Base-by-base conservation (phyloP, 129 eudicot species). In the Artemisia tridentata region DNA sequence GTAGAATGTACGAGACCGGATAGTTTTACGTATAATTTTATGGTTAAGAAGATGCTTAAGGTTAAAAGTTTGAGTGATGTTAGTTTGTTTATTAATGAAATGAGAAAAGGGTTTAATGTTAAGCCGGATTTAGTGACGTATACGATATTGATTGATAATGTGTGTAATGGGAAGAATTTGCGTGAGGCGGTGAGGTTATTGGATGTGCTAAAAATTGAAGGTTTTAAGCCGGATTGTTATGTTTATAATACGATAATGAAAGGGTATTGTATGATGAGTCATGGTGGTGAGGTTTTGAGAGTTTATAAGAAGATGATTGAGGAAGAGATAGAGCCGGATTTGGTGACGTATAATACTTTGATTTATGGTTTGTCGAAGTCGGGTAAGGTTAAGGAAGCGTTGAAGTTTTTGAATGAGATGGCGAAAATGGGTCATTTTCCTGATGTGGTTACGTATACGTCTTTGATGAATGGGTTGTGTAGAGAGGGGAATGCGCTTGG, bases 381-480 rank as follows among this genome's bases (percentile, higher is more conserved):
- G 8, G 96, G 99, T 7, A 84, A 83, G 69, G 99, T 95, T 66
- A 84, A 85, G 72, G 96, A 95, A 52, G 99, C 96, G 1, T 80
- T 51, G 63, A 87, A 77, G 84, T 95, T 78, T 79, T 57, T 88
- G 54, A 48, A 51, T 3, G 82, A 82, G n/a, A 95, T 95, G 99
- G 73, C 84, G 3, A 89, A 82, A 63, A 77, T 54, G 75, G 97
- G 99, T 7, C 83, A 82, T 80, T 80, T 78, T 49, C 97, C 99
- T 0, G 97, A 95, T 79, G 96, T 86, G 10, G 91, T 86, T 50
- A 90, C 97, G 0, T 95, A 95, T 72, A 90, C 99, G 34, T 90
- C 99, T 0, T 81, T 95, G 88, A 95, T 95, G 99, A 95, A 90
- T 23, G 97, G 99, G 7, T 73, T 95, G 93, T 95, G 96, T 72